These are phyloP conservation scores for Colletotrichum cuscutae DNA, from an alignment of 2,329 filamentous ascomycete species.

Conservation along the genomic window DNA sequence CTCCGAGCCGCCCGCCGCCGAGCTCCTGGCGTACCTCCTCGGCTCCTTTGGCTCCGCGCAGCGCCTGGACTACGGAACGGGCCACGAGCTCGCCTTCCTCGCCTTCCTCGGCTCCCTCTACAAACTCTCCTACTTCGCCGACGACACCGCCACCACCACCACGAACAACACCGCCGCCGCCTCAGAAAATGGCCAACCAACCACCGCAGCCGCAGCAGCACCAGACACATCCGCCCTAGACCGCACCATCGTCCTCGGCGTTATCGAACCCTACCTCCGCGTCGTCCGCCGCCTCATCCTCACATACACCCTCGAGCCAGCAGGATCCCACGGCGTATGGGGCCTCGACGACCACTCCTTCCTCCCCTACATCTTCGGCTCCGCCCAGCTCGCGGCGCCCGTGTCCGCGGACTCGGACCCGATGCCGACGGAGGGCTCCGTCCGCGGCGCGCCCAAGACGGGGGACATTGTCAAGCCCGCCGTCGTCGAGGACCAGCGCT, in stretches of 20 bases:
- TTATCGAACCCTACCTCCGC: constrained; percentile 87
- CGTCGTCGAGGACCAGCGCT: constrained; percentile 73
- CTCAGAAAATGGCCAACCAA: not conserved
- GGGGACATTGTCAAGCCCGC: constrained; percentile 72
- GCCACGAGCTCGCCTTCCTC: constrained; percentile 93
- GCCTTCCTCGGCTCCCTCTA: constrained; percentile 91
- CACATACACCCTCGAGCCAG: constrained; percentile 93
- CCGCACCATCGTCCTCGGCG: constrained; percentile 81
- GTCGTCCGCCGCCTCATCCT: constrained; percentile 86
- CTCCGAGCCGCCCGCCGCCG: constrained; percentile 41
- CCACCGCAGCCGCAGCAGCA: not conserved
- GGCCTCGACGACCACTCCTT: constrained; percentile 98
- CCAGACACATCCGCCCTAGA: constrained; percentile 66
- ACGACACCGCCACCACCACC: not conserved
- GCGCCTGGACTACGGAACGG: constrained; percentile 93
- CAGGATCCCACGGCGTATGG: constrained; percentile 97
- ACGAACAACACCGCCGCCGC: too few relatives aligned
- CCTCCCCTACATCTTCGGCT: constrained; percentile 93
- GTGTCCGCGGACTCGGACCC: constrained; percentile 68
- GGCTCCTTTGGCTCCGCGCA: constrained; percentile 90
- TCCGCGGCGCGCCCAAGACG: constrained; percentile 77
- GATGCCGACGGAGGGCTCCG: constrained; percentile 83
- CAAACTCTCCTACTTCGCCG: constrained; percentile 83
- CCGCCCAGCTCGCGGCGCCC: constrained; percentile 85
- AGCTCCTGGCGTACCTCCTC: constrained; percentile 71